These are phyloP conservation scores for Lagerstroemia speciosa DNA, from an alignment of 345 rosid species.

Conservation along the genomic window DNA sequence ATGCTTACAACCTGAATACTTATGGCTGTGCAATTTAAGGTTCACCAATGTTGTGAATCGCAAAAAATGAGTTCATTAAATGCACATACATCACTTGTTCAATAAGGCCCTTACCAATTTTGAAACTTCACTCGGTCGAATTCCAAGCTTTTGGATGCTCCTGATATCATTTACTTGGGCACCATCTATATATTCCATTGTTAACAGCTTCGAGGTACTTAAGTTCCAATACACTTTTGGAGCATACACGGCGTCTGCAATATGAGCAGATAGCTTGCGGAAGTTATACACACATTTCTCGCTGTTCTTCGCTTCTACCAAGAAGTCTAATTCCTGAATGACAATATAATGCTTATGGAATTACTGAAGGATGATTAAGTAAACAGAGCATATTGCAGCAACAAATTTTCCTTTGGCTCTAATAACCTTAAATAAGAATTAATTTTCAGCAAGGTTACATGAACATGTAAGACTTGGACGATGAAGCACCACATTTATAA, in stretches of 20 bases:
- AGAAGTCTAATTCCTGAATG: conserved; percentile 80
- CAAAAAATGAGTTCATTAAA: neutral
- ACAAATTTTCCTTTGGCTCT: neutral
- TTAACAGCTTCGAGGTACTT: conserved; percentile 76
- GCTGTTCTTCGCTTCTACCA: conserved; percentile 83
- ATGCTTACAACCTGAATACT: no score
- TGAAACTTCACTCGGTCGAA: conserved; percentile 68
- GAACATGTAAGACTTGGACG: neutral
- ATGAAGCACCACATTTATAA: neutral
- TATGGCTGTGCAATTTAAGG: neutral
- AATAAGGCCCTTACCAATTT: conserved; percentile 42
- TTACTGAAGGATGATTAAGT: neutral
- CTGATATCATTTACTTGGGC: conserved; percentile 73
- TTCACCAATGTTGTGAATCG: neutral
- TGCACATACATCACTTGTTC: neutral
- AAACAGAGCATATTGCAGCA: neutral
- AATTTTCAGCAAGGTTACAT: neutral
- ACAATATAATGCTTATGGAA: conserved; percentile 5
- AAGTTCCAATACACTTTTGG: conserved; percentile 76
- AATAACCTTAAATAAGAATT: neutral
- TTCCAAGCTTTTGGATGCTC: conserved; percentile 59
- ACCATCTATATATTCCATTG: conserved; percentile 95
- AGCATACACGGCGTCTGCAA: conserved; percentile 73
- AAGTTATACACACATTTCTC: conserved; percentile 86
- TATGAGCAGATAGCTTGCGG: conserved; percentile 75